A percentile compares a stretch with the other conserved stretches of the same genome.
Evolutionary conservation across 78 protist species (phyloP).

Genomic region (Mastigamoeba balamuthi): DNA sequence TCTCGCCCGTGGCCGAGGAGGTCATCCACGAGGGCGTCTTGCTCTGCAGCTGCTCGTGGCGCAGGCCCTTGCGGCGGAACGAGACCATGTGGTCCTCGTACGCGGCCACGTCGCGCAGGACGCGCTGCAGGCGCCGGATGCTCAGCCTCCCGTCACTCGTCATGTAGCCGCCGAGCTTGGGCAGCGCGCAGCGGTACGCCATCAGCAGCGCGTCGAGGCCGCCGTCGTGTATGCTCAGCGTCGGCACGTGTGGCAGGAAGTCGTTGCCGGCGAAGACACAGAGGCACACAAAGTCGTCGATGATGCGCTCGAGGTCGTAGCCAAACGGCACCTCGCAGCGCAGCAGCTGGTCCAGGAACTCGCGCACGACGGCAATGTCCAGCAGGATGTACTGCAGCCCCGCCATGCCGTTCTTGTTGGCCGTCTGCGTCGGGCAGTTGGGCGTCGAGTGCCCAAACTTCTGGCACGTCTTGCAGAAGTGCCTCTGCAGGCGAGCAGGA

Average conservation of each 20-base stretch:
- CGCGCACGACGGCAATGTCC: conserved; percentile 43
- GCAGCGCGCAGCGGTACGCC: conserved; percentile 45
- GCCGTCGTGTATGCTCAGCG: conserved; percentile 86
- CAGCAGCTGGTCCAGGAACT: conserved; percentile 65
- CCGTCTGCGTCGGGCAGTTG: neutral
- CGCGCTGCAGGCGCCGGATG: conserved; percentile 23
- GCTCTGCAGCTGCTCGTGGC: neutral
- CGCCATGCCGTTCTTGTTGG: neutral
- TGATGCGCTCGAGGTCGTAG: conserved; percentile 76
- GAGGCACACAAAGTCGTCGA: conserved; percentile 95
- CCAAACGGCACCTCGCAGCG: no score
- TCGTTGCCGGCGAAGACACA: conserved; percentile 98
- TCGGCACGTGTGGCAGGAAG: conserved; percentile 97
- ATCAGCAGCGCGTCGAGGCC: conserved; percentile 72
- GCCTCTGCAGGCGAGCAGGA: no score
- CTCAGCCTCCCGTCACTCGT: conserved; percentile 57
- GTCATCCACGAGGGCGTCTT: neutral
- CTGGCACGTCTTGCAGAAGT: neutral
- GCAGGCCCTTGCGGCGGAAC: neutral
- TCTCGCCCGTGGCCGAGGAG: neutral
- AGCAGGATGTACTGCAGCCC: conserved; percentile 24
- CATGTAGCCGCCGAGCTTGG: conserved; percentile 71
- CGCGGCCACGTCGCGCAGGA: conserved; percentile 25
- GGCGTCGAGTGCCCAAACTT: neutral
- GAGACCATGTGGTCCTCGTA: conserved; percentile 7